Percentiles rank a stretch among this genome's conserved stretches.
phyloP scores from a whole-genome alignment of 176 grass and related monocot species.

The Oryza glaberrima region DNA sequence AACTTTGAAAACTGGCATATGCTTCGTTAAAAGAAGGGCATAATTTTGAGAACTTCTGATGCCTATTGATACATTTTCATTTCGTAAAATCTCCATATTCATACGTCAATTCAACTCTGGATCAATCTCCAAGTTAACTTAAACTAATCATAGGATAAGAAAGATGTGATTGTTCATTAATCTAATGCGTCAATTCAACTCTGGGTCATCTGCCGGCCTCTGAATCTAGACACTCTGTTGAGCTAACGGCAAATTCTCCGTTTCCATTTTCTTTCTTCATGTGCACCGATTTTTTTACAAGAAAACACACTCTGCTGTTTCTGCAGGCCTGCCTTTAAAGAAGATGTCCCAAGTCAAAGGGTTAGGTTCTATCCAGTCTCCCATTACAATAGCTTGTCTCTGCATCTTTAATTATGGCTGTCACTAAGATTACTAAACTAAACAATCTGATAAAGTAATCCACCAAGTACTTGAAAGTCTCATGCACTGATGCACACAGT shows the following conservation, averaged over 20 bases:
- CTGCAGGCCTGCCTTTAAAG: conserved; percentile 42
- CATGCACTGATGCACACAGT: not conserved
- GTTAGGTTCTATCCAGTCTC: conserved; percentile 40
- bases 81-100: not conserved
- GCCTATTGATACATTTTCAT: no score
- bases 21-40: no score
- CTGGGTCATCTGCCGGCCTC: not conserved
- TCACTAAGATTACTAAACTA: conserved; percentile 31
- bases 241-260: not conserved
- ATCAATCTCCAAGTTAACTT: not conserved
- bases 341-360: conserved; percentile 46
- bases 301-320: not conserved
- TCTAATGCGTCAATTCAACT: not conserved
- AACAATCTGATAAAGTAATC: conserved; percentile 43
- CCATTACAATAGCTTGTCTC: conserved; percentile 26
- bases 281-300: not conserved
- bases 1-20: no score
- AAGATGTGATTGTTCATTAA: not conserved
- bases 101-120: no score
- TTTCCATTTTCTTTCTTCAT: not conserved
- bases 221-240: not conserved
- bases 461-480: conserved; percentile 44
- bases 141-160: not conserved
- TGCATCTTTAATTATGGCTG: conserved; percentile 44
- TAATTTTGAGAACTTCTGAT: no score